These are phyloP conservation scores for Neurospora tetraspora DNA, from an alignment of 495 filamentous ascomycete genomes.

Conservation along the genomic window DNA sequence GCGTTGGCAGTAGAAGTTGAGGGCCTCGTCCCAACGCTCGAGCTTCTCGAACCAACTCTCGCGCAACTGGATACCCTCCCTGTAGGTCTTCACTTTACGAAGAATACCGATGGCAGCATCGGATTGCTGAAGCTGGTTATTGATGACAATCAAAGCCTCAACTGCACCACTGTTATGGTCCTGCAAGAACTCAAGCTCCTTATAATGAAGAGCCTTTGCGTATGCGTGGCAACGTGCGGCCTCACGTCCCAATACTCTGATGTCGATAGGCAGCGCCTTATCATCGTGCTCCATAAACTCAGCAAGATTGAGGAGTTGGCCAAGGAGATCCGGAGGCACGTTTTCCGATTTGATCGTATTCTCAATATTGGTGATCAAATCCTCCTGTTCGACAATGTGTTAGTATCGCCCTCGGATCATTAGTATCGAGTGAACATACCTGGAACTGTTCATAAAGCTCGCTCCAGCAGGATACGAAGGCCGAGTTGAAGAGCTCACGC, in stretches of 20 bases:
- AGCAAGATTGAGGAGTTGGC: conserved; percentile 88
- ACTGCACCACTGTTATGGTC: conserved; percentile 94
- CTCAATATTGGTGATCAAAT: conserved; percentile 89
- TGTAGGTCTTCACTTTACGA: conserved; percentile 85
- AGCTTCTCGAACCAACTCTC: conserved; percentile 99
- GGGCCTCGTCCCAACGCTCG: conserved; percentile 96
- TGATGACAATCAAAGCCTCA: conserved; percentile 94
- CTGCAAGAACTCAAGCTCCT: conserved; percentile 94
- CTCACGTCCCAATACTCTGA: conserved; percentile 82
- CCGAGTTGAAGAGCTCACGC: conserved; percentile 93
- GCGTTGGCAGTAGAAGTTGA: conserved; percentile 77
- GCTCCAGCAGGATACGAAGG: conserved; percentile 98
- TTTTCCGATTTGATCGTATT: conserved; percentile 85
- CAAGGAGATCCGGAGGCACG: conserved; percentile 89
- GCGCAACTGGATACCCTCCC: conserved; percentile 79
- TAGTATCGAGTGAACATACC: neutral
- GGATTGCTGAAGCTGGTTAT: conserved; percentile 95
- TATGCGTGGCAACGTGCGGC: conserved; percentile 94
- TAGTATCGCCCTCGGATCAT: neutral
- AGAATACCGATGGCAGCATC: conserved; percentile 97
- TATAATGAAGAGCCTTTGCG: conserved; percentile 96
- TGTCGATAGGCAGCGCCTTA: conserved; percentile 95
- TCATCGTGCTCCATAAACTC: conserved; percentile 99
- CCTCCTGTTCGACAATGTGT: conserved; percentile 48
- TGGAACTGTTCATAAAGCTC: conserved; percentile 88